phyloP scores from a whole-genome alignment of 2,329 filamentous ascomycete species.

The Colletotrichum sp. region DNA sequence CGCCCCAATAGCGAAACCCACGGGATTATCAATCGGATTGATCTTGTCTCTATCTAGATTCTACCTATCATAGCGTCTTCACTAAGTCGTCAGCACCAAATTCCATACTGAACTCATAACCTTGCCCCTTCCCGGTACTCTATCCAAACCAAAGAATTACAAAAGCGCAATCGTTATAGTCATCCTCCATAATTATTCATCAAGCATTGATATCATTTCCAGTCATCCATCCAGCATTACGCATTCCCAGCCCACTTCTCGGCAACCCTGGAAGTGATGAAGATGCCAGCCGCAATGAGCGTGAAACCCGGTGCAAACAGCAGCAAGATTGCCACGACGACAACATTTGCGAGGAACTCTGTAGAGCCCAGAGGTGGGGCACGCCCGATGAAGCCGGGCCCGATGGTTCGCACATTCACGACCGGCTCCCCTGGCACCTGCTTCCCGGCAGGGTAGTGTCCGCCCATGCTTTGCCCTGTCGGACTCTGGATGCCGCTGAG shows the following conservation, averaged over 20 bases:
- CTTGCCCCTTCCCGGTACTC: not conserved
- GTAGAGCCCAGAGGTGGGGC: constrained; percentile 7
- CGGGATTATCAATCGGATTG: fast-evolving
- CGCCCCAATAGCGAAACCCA: fast-evolving
- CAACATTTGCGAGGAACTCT: constrained; percentile 9
- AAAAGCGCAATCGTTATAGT: not conserved
- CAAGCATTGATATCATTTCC: not conserved
- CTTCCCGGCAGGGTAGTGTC: too few relatives aligned
- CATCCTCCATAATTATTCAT: not conserved
- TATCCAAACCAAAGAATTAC: not conserved
- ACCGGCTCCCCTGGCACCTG: not conserved
- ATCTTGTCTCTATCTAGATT: not conserved
- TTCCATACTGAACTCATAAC: not conserved
- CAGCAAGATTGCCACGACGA: constrained; percentile 6
- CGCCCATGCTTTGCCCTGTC: not conserved
- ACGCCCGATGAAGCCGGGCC: constrained; percentile 6
- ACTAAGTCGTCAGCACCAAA: not conserved
- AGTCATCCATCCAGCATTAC: not conserved
- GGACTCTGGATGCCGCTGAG: not conserved
- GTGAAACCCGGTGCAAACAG: constrained; percentile 16
- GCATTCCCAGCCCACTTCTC: constrained; percentile 9
- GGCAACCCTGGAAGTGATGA: constrained; percentile 11
- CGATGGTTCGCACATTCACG: constrained; percentile 7
- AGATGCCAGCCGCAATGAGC: constrained; percentile 8
- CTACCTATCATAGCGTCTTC: not conserved